Evolutionary conservation across 140 eudicot genomes (phyloP), one percentile per base, ranked within the genome.

Genomic region (Bidens hawaiensis): DNA sequence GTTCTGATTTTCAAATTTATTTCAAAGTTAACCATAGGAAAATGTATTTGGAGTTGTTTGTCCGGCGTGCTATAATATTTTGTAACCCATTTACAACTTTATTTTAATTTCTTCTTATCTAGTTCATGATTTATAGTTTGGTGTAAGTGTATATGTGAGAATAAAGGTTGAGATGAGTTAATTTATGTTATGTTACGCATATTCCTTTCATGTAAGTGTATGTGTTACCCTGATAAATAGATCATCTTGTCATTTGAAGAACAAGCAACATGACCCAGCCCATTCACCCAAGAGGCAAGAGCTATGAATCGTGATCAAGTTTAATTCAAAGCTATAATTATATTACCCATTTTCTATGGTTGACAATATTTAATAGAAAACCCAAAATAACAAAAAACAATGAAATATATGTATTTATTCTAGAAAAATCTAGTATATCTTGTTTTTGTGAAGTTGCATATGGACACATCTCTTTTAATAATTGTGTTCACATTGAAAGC

Each of bases 401-500:
- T 51, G 52, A 47, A 22, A 52, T 13, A 52, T 53, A 14, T 14
- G 13, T 51, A 12, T 24, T 24, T 51, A 3, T 51, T 51, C 31
- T 1, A 24, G 8, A 23, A 51, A n/a, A 23, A 51, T 51, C 17
- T 10, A 24, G 24, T 53, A 2, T 25, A 16, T 62, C 58, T 16
- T 45, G 21, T 64, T 46, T 14, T 27, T 45, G 58, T 26, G 56
- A 43, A 25, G 56, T 43, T 26, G 50, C 53, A 36, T 36, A 67
- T 16, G 54, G 24, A 66, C 6, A 22, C 49, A 23, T 19, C 31
- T 23, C 27, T 47, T 69, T 3, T 11, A 46, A 69, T 59, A 59
- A 59, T 47, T 47, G 68, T 47, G 50, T 69, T 69, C 61, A 59
- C 68, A 59, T 47, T 46, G 41, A 69, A 60, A 57, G 48, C 74